Base-by-base conservation (phyloP, 129 eudicot genomes). In the Calendula officinalis region DNA sequence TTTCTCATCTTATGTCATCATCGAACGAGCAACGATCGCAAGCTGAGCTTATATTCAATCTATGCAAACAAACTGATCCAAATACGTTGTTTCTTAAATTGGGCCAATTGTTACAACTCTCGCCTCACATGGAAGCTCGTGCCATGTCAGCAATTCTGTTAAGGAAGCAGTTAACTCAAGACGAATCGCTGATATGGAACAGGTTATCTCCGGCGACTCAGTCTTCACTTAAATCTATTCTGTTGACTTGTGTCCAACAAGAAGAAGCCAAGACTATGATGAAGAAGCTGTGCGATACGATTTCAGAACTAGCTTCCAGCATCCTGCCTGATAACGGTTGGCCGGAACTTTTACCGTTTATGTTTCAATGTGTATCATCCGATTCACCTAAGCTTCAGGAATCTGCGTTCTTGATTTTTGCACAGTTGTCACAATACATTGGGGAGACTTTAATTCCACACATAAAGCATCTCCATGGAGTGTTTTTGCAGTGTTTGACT, bases 1-100 rank as follows among this genome's bases (percentile, higher is more conserved):
- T 94, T 12, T 83, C 97, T 3, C 86, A 86, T 17, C 89, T 94
- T 35, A 89, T 94, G 99, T 78, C 97, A 13, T 68, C 99, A 11
- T 83, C 90, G 8, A 94, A 94, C 81, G 99, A 89, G 43, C 99
- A 85, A 63, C 83, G 99, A 47, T 88, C 99, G 12, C 86, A 94
- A 62, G 99, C 99, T 5, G 99, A 94, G 53, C 51, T 79, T 10
- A 33, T 89, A 34, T 92, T 92, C 76, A 88, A 92, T 60, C 72
- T 92, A 34, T 78, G 95, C 77, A 88, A 88, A 79, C 91, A 88
- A 69, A 81, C 80, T 54, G 91, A 92, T 80, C 96, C 99, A 4
- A 78, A 92, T 55, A 68, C 91, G 7, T 81, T 92, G 57, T 76
- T 75, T 8, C 71, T 86, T 42, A 92, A 92, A 16, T 91, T 92